phyloP scores from a whole-genome alignment of 345 rosid genomes.

The Ricinus communis region DNA sequence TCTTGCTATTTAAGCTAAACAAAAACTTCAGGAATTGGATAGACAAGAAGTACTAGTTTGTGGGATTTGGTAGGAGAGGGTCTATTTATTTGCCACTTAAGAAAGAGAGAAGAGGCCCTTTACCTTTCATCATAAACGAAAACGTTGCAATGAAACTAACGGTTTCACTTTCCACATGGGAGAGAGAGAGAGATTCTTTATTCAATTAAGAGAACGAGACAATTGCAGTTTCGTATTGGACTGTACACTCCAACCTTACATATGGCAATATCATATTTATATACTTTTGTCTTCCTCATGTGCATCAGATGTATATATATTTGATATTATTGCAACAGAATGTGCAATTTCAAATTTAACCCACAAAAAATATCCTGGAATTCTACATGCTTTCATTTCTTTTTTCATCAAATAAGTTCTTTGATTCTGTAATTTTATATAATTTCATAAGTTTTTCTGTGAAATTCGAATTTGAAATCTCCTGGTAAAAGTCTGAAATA shows the following conservation, averaged over 20 bases:
- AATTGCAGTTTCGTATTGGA: slow-evolving; percentile 35
- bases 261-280: background rate
- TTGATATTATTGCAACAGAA: background rate
- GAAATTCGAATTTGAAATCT: no score
- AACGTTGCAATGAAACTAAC: slow-evolving; percentile 47
- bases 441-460: no score
- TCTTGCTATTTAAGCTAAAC: slow-evolving; percentile 73
- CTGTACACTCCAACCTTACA: slow-evolving; percentile 24
- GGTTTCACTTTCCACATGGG: slow-evolving; percentile 26
- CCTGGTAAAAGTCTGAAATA: no score
- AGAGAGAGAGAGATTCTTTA: slow-evolving; percentile 9
- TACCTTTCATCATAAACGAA: slow-evolving; percentile 40
- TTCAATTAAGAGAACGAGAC: slow-evolving; percentile 18
- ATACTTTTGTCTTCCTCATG: background rate
- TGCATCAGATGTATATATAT: background rate
- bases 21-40: slow-evolving; percentile 27
- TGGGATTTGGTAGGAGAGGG: slow-evolving; percentile 53
- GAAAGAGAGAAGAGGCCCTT: slow-evolving; percentile 13
- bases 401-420: no score
- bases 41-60: slow-evolving; percentile 12
- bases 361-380: background rate
- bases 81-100: slow-evolving; percentile 31
- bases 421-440: no score
- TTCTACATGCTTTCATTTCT: background rate
- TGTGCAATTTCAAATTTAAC: background rate